Base-by-base conservation (phyloP, 345 rosid species). In the Clarkia xantiana region DNA sequence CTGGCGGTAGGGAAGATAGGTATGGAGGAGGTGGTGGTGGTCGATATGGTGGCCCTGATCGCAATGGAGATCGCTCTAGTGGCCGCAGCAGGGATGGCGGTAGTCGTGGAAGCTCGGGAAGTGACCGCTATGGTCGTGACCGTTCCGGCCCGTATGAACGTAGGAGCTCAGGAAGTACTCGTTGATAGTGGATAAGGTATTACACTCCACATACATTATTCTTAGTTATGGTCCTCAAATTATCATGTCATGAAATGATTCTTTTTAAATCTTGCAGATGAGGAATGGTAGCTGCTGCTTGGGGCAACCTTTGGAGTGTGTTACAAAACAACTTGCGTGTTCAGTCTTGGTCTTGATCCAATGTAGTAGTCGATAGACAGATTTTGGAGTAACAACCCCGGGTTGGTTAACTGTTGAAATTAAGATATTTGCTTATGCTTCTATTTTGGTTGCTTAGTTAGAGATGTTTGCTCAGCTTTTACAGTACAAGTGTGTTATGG, bases 61-160 rank as follows among this genome's bases (percentile, higher is more conserved):
- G 97, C 17, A 66, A 65, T 74, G 86, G 89, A 22, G 89, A 76
- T 66, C 72, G 97, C 15, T 55, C 57, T 62, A 70, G 97, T 12
- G 84, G 86, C 13, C 91, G 88, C 7, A 60, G n/a, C 65, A 60
- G 80, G 67, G 91, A 84, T 63, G 55, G 65, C 48, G 88, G 91
- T 47, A 58, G 69, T 59, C 88, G 84, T 62, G 96, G 85, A 60
- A 77, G 73, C 58, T 46, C 74, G 54, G 94, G 85, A 67, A 65
- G 65, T 56, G 96, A 87, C 70, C 78, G 87, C 54, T 76, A 76
- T 47, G 66, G 56, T 50, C 87, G 94, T 59, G 96, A 84, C 63
- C 88, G 88, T 4, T 67, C 78, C 60, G 88, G 81, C 11, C 83
- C 97, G 18, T 84, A 88, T 52, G 89, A 88, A 22, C 93, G 94